phyloP scores from a whole-genome alignment of 2,329 filamentous ascomycete species.

The Venturia oleaginea region DNA sequence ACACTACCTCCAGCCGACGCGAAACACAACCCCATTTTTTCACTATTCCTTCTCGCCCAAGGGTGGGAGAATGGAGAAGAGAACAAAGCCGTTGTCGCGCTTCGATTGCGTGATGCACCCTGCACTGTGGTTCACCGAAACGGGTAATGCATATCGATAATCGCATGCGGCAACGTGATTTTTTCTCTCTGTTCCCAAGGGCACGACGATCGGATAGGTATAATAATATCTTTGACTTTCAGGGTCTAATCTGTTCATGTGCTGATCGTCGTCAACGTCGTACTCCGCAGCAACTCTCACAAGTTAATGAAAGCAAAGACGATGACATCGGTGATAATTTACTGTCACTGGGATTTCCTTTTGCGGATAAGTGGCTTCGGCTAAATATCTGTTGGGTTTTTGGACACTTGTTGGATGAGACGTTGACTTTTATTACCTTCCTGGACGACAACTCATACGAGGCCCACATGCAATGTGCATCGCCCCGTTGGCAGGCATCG shows the following conservation, averaged over 20 bases:
- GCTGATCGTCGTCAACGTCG: background rate
- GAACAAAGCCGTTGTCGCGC: background rate
- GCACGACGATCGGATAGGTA: background rate
- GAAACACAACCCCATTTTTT: background rate
- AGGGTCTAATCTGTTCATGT: background rate
- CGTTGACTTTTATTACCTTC: background rate
- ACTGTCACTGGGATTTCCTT: background rate
- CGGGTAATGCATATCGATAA: background rate
- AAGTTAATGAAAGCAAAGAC: background rate
- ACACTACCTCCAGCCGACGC: constrained; percentile 6
- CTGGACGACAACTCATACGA: background rate
- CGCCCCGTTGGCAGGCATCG: background rate
- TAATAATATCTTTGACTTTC: background rate
- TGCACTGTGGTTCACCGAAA: background rate
- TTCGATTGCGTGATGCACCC: background rate
- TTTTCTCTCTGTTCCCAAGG: background rate
- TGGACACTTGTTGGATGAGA: background rate
- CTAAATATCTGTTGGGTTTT: background rate
- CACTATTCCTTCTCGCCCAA: constrained; percentile 1
- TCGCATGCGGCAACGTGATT: background rate
- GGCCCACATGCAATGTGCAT: background rate
- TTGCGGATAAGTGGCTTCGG: background rate
- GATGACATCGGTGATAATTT: background rate
- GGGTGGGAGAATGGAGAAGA: constrained; percentile 3
- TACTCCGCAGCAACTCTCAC: background rate